Evolutionary conservation across 2,329 filamentous ascomycete genomes (phyloP).

Genomic region (Beauveria bassiana): DNA sequence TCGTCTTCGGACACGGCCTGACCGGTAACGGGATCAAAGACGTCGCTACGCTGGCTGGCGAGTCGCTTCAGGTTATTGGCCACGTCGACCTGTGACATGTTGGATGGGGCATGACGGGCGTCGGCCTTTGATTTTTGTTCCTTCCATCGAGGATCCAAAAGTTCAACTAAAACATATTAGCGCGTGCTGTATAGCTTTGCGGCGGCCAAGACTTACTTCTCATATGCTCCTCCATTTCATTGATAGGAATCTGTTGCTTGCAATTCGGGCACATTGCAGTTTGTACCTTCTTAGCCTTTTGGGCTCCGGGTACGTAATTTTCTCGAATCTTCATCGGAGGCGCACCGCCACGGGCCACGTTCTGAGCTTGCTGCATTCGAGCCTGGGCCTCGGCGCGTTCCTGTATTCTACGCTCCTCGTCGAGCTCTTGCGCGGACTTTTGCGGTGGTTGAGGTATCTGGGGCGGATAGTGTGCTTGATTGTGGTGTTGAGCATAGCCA

Average conservation of each 20-base stretch:
- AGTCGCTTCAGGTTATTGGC: constrained; percentile 94
- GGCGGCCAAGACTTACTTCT: constrained; percentile 49
- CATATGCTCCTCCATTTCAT: constrained; percentile 88
- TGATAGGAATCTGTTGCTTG: constrained; percentile 77
- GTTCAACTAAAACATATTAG: constrained; percentile 60
- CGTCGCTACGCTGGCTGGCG: constrained; percentile 77
- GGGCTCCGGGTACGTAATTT: constrained; percentile 81
- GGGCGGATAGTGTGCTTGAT: constrained; percentile 23
- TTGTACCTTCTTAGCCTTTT: constrained; percentile 57
- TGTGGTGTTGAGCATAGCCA: constrained; percentile 30
- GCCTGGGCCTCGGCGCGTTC: constrained; percentile 53
- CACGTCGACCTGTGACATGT: constrained; percentile 77
- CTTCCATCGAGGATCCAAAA: constrained; percentile 91
- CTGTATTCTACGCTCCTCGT: constrained; percentile 55
- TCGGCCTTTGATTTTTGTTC: constrained; percentile 89
- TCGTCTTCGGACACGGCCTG: constrained; percentile 66
- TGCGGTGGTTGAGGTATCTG: constrained; percentile 22
- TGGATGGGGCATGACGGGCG: constrained; percentile 75
- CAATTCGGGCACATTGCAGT: constrained; percentile 87
- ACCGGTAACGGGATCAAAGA: constrained; percentile 71
- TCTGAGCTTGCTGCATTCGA: constrained; percentile 67
- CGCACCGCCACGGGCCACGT: constrained; percentile 62
- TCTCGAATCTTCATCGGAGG: constrained; percentile 82
- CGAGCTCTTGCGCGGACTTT: constrained; percentile 45
- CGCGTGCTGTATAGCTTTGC: background rate